Evolutionary conservation across 2,329 filamentous ascomycete species (phyloP).

Genomic region (Tolypocladium tropicale): DNA sequence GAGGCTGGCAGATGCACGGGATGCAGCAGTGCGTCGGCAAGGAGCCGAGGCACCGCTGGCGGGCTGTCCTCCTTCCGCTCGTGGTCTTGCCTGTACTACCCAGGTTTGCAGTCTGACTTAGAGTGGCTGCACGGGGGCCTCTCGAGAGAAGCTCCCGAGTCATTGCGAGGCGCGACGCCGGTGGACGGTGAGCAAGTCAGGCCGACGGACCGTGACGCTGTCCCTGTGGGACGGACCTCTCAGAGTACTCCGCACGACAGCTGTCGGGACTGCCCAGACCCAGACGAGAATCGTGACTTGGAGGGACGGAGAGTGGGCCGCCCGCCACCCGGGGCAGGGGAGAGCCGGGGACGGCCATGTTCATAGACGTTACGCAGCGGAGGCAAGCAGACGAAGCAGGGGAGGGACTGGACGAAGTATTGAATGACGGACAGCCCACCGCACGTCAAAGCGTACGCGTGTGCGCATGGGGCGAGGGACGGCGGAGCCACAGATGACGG

Average conservation of each 20-base stretch:
- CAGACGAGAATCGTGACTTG: too few relatives aligned
- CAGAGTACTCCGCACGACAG: too few relatives aligned
- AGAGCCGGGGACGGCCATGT: too few relatives aligned
- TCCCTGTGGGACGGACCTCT: not conserved
- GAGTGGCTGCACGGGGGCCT: too few relatives aligned
- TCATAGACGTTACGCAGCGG: too few relatives aligned
- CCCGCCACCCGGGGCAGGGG: too few relatives aligned
- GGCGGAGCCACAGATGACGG: not conserved
- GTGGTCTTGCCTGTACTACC: not conserved
- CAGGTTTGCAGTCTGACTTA: not conserved
- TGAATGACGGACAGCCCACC: not conserved
- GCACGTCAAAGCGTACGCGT: not conserved
- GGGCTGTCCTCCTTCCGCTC: not conserved
- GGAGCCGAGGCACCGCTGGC: not conserved
- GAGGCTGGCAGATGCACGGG: not conserved
- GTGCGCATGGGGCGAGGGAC: not conserved
- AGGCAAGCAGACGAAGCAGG: not conserved
- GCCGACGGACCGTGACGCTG: not conserved
- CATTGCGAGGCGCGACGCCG: not conserved
- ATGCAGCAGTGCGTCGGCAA: not conserved
- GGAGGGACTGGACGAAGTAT: not conserved
- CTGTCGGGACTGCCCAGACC: too few relatives aligned
- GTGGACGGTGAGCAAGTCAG: not conserved
- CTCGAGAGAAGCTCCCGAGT: not conserved
- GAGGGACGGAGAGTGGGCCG: not conserved